A percentile compares a stretch with the other conserved stretches of the same genome.
Evolutionary conservation across 352 stramenopile species (phyloP).

Genomic region (Globisporangium radiosum): DNA sequence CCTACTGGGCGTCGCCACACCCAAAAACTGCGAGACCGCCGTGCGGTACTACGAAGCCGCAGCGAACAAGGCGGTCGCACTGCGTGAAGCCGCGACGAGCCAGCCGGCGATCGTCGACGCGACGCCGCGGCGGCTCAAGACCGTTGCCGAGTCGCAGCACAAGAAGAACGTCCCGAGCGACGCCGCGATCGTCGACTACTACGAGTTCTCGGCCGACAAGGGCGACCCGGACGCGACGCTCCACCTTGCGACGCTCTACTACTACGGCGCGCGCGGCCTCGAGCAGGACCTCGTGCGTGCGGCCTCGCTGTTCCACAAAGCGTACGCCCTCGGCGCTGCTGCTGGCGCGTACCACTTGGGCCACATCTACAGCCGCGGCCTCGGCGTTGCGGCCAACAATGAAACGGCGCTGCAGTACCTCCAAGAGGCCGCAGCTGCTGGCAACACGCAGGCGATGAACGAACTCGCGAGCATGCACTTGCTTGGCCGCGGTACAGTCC

Average conservation of each 20-base stretch:
- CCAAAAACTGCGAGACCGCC: slow-evolving; percentile 76
- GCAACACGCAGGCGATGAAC: slow-evolving; percentile 72
- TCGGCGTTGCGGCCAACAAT: slow-evolving; percentile 65
- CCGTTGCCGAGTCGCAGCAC: slow-evolving; percentile 59
- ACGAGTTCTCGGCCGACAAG: slow-evolving; percentile 85
- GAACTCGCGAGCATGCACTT: slow-evolving; percentile 80
- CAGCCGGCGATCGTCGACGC: slow-evolving; percentile 67
- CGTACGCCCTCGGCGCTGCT: slow-evolving; percentile 65
- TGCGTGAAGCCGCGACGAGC: slow-evolving; percentile 50
- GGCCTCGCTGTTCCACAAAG: slow-evolving; percentile 59
- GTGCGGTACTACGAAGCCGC: slow-evolving; percentile 87
- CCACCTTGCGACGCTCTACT: slow-evolving; percentile 83
- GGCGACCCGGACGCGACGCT: slow-evolving; percentile 78
- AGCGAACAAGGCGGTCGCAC: slow-evolving; percentile 66
- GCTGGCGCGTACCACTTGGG: slow-evolving; percentile 66
- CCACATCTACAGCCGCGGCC: slow-evolving; percentile 77
- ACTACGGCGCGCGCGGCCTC: slow-evolving; percentile 68
- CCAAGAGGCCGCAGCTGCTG: slow-evolving; percentile 69
- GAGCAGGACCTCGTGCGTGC: slow-evolving; percentile 65
- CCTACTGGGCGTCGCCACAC: slow-evolving; percentile 59
- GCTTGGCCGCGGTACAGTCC: slow-evolving; percentile 47
- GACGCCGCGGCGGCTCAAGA: slow-evolving; percentile 69
- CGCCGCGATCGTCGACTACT: slow-evolving; percentile 85
- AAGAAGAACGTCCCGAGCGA: slow-evolving; percentile 77
- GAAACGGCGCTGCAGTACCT: slow-evolving; percentile 63